Evolutionary conservation across 495 filamentous ascomycete genomes (phyloP).

Genomic region (Pyrenula aspistea): DNA sequence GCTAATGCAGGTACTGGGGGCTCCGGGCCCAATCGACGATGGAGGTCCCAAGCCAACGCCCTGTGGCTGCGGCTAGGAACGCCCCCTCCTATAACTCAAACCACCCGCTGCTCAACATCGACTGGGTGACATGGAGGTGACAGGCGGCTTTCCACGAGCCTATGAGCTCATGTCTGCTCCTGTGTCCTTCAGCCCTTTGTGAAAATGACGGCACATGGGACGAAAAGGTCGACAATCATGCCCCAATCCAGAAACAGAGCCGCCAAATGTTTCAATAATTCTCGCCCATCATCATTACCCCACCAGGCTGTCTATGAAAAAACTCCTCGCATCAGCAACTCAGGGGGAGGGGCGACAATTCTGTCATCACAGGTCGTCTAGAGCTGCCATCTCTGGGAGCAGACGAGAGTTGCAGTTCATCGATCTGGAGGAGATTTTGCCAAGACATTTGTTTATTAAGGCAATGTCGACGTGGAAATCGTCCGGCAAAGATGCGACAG

Average conservation of each 20-base stretch:
- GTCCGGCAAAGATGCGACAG: not conserved
- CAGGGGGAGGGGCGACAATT: no score
- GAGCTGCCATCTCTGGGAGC: no score
- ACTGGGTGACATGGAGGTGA: no score
- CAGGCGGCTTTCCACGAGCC: not conserved
- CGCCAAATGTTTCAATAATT: not conserved
- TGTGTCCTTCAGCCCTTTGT: not conserved
- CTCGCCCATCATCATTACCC: no score
- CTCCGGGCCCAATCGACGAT: not conserved
- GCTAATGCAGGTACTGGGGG: not conserved
- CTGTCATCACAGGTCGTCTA: no score
- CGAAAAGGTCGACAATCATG: not conserved
- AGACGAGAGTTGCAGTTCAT: not conserved
- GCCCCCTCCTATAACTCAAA: not conserved
- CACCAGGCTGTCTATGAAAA: no score
- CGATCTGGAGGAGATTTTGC: not conserved
- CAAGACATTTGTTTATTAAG: not conserved
- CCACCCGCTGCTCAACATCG: not conserved
- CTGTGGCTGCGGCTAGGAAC: not conserved
- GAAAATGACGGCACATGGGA: not conserved
- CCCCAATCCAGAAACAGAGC: not conserved
- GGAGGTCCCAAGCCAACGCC: not conserved
- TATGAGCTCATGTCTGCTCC: not conserved
- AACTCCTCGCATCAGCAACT: no score
- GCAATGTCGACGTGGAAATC: not conserved